Conservation (phyloP, 495 filamentous ascomycete species). For the Daldinia caldariorum region DNA sequence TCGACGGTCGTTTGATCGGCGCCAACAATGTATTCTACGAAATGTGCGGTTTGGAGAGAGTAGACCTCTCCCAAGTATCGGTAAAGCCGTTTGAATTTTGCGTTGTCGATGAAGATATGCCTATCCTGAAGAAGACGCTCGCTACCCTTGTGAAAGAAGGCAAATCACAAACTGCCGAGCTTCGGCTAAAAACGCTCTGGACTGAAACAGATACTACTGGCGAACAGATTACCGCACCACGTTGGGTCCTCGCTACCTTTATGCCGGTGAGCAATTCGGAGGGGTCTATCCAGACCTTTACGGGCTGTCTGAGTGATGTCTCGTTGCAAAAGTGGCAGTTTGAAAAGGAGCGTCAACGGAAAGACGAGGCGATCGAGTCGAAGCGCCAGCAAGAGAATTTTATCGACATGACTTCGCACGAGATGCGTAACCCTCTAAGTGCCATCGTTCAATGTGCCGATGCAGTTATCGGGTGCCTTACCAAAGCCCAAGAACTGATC, state of each 20-base stretch:
- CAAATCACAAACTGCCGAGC: conserved; percentile 67
- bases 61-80: conserved; percentile 44
- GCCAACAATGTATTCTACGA: conserved; percentile 59
- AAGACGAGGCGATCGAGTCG: conserved; percentile 70
- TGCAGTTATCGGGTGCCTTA: conserved; percentile 71
- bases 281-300: conserved; percentile 71
- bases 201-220: conserved; percentile 65
- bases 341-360: conserved; percentile 67
- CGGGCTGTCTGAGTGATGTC: conserved; percentile 69
- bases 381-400: conserved; percentile 82
- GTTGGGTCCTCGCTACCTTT: conserved; percentile 74
- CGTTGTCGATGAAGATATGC: conserved; percentile 68
- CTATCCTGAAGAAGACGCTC: conserved; percentile 63
- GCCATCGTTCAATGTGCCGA: conserved; percentile 85
- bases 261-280: conserved; percentile 69
- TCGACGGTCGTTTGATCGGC: conserved; percentile 53
- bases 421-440: conserved; percentile 85
- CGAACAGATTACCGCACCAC: conserved; percentile 58
- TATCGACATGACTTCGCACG: conserved; percentile 88
- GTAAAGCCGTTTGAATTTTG: conserved; percentile 53
- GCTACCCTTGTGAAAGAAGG: conserved; percentile 63
- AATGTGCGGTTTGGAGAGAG: conserved; percentile 70
- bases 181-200: conserved; percentile 72
- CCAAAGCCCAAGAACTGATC: conserved; percentile 43
- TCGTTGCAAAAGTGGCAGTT: conserved; percentile 70